Base-by-base conservation (phyloP, 345 rosid species). In the Trapa incisa region DNA sequence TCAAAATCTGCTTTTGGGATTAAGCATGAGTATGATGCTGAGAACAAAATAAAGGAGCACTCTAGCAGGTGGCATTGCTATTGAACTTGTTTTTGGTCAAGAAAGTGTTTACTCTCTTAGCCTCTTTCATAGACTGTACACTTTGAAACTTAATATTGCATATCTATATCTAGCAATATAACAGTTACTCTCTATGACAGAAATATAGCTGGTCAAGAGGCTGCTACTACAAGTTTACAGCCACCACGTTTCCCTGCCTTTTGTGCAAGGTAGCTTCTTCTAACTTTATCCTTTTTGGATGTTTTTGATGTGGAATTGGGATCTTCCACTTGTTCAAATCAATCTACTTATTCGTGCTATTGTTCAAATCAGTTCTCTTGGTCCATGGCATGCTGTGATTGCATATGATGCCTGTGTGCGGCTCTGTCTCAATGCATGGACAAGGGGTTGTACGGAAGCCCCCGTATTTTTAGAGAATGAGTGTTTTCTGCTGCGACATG, bases 381-480 rank as follows among this genome's bases (percentile, higher is more conserved):
- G 99, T 57, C 97, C 97, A 60, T 94, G 99, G 99, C 89, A 91
- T 83, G 91, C 92, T 66, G 95, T 94, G 56, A 78, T 94, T 80
- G 87, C 99, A 29, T 94, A 94, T 76, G 99, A 94, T 76, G 99
- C 92, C 65, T 94, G 97, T 70, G 97, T 91, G 67, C 92, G 97
- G 47, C 86, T 94, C 70, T 94, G 99, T 75, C 99, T 94, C 75
- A 89, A 88, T 78, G 96, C 99, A 43, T 94, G 99, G 99, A 92
- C 99, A 47, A 85, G 81, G 80, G 96, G 99, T 64, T 94, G 99
- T 83, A 77, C 77, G 89, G 97, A 94, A 76, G 95, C 99, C 78
- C 99, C 99, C 14, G 78, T 86, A 82, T 94, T 88, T 78, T 77
- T 94, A 76, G 96, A 94, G 65, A 87, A 91, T 70, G 99, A 94